These are phyloP conservation scores for Naganishia antarctica DNA, from an alignment of 768 basidiomycete genomes.

Conservation along the genomic window DNA sequence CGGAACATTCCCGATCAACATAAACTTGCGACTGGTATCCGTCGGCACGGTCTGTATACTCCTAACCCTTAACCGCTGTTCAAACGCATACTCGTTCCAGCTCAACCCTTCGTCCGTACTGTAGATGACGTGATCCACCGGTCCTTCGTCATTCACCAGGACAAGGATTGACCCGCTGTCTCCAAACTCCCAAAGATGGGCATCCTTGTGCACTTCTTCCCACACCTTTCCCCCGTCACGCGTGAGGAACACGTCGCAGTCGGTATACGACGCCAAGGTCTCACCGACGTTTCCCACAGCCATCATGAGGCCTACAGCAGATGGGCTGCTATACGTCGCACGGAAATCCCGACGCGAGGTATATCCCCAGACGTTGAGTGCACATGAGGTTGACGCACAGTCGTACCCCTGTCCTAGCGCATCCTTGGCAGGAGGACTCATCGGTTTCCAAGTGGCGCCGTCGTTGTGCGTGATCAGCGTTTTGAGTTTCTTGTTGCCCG, in stretches of 20 bases:
- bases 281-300: slow-evolving; percentile 96
- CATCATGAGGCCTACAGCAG: slow-evolving; percentile 86
- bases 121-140: slow-evolving; percentile 82
- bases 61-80: slow-evolving; percentile 67
- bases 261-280: slow-evolving; percentile 67
- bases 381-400: slow-evolving; percentile 68
- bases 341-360: slow-evolving; percentile 85
- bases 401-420: slow-evolving; percentile 67
- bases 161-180: slow-evolving; percentile 91
- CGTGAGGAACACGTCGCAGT: slow-evolving; percentile 91
- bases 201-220: slow-evolving; percentile 98
- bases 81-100: slow-evolving; percentile 86
- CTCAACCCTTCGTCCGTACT: slow-evolving; percentile 80
- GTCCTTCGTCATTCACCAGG: slow-evolving; percentile 90
- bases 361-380: slow-evolving; percentile 89
- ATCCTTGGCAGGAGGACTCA: slow-evolving; percentile 70
- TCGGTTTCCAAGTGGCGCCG: slow-evolving; percentile 80
- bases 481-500: slow-evolving; percentile 69
- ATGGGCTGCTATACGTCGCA: slow-evolving; percentile 88
- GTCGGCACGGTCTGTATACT: slow-evolving; percentile 79
- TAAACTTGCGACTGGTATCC: slow-evolving; percentile 86
- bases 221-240: slow-evolving; percentile 96
- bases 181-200: slow-evolving; percentile 95
- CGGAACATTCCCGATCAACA: slow-evolving; percentile 67
- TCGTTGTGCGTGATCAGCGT: slow-evolving; percentile 94